Evolutionary conservation across 2,329 filamentous ascomycete genomes (phyloP), one percentile per base, ranked within the genome.

Genomic region (Diaporthe eres): DNA sequence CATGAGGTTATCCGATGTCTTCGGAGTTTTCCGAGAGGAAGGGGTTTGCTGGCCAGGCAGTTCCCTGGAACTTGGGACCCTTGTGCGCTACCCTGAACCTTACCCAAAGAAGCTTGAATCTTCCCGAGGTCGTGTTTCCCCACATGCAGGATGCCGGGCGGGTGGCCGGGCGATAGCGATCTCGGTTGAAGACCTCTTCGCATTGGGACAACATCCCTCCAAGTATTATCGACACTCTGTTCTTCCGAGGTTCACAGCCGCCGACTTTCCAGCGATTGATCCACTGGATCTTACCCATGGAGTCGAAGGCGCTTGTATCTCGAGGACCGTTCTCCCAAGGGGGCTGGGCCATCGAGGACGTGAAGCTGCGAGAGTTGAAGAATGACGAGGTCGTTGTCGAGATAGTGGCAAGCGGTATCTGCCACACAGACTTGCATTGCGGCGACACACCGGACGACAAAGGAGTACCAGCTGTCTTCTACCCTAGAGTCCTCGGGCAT

Each of bases 341-440:
- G 0, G 82, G 81, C 78, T 83, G 82, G 82, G 79, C 80, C 2
- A 78, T 83, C 9, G 82, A 83, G 39, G 76, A 79, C 0, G 81
- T 84, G 0, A 79, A 77, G 1, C 79, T 83, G 17, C 80, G 81
- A 15, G 79, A 79, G 1, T 65, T 80, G 15, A 80, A 77, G 9
- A 82, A 86, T 1, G 85, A 88, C 42, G 89, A 91, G 80, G 81
- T 90, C 2, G 81, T 90, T 2, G 85, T 91, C 4, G 86, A 89
- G 57, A 87, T 91, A 75, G 83, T 90, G 1, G 88, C 89, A 0
- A 86, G 86, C 0, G 89, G 89, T 0, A 85, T 91, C 68, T 91
- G 89, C 77, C 89, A 91, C 75, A 89, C 88, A 0, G 89, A 91
- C 77, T 79, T 89, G 13, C 81, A 87, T 39, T 85, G 88, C 71